A percentile compares a stretch with the other conserved stretches of the same genome.
Evolutionary conservation across 176 grass and related monocot species (phyloP).

Genomic region (Areca catechu): DNA sequence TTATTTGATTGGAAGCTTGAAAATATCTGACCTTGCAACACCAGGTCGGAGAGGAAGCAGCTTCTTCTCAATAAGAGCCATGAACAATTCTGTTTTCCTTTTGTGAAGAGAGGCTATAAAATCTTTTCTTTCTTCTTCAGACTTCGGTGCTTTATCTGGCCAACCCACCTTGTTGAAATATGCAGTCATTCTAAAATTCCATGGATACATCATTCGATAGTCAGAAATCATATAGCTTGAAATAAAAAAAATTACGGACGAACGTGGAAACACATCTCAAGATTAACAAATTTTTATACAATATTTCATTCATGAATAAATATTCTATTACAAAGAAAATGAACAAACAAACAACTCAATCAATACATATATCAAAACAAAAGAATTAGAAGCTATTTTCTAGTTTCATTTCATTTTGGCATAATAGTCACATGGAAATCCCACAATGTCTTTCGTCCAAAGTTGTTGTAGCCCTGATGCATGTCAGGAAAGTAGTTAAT

Average conservation of each 20-base stretch:
- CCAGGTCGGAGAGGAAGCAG: conserved; percentile 92
- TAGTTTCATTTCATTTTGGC: no score
- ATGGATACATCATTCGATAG: no score
- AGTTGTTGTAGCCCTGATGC: no score
- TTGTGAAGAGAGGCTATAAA: conserved; percentile 94
- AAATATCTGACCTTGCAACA: conserved; percentile 63
- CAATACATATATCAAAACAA: no score
- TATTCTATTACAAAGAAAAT: no score
- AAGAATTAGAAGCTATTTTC: no score
- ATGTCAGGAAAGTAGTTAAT: no score
- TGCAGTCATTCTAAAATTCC: conserved; percentile 67
- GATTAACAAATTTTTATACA: no score
- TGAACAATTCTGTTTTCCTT: conserved; percentile 92
- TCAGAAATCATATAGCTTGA: not conserved
- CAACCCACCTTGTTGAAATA: conserved; percentile 88
- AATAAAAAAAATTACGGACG: not conserved
- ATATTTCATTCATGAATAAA: no score
- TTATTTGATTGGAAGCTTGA: not conserved
- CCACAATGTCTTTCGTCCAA: no score
- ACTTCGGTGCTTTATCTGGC: conserved; percentile 67
- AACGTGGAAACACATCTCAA: not conserved
- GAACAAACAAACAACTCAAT: no score
- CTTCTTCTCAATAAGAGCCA: conserved; percentile 90
- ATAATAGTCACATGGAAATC: no score
- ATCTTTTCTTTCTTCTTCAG: conserved; percentile 67